Base-by-base conservation (phyloP, 495 filamentous ascomycete species). In the Aspergillus coremiiformis region DNA sequence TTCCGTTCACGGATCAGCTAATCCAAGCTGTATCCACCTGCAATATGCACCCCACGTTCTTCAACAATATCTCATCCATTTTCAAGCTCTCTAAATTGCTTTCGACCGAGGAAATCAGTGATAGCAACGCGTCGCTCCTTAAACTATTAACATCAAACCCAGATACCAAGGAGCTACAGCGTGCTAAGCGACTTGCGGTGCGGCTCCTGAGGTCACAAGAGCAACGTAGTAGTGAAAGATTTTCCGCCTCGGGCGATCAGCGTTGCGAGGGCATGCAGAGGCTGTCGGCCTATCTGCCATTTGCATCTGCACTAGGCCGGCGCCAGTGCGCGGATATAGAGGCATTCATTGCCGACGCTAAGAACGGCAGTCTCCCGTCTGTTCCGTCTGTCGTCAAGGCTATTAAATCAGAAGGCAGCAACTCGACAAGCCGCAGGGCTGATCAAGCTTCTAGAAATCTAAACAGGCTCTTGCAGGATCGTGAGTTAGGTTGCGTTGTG, bases 401-500 rank as follows among this genome's bases (percentile, higher is more conserved):
- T 19, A 46, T 46, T 20, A 39, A 30, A 17, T 35, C 15, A 14
- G 12, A 32, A 1, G 12, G 8, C 8, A 7, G 41, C 17, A 29
- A 17, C 26, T 17, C 9, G 8, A 3, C 41, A 11, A 15, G n/a
- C 14, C 4, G 43, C 39, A 15, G 23, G 22, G 27, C 37, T 3
- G 9, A 22, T 7, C n/a, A 12, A 22, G 27, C 10, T n/a, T 17
- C 24, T 44, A 9, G 23, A 41, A 17, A 20, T 41, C 41, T 53
- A 19, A 49, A 49, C 29, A 55, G 44, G 14, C 44, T 71, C 0
- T 42, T 73, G 17, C 58, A 45, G 22, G 39, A 35, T 23, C 67
- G 70, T 37, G 67, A 68, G 49, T 33, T 65, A 30, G 63, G 58
- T 4, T 44, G 49, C 8, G 26, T 23, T n/a, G 39, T 20, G 10